A percentile compares a stretch with the other conserved stretches of the same genome.
These are phyloP conservation scores for Saxispiralis lemnorum DNA, from an alignment of 495 filamentous ascomycete species.

Conservation along the genomic window DNA sequence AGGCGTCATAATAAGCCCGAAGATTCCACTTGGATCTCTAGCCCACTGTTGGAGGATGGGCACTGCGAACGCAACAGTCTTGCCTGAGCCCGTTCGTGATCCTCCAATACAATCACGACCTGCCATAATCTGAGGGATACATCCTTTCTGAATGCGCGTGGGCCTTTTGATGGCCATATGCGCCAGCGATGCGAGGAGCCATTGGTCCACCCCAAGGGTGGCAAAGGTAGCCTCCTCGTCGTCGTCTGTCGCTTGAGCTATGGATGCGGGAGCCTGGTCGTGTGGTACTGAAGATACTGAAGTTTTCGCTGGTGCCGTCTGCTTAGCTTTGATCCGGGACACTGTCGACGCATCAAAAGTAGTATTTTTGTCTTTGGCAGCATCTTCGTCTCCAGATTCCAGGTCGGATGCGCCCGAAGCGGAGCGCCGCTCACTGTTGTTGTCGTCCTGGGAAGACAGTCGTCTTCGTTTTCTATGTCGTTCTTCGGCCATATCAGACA, in stretches of 20 bases:
- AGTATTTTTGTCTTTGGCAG: neutral
- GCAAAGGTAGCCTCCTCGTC: conserved; percentile 49
- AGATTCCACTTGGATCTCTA: conserved; percentile 79
- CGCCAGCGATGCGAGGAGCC: conserved; percentile 70
- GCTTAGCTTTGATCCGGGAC: conserved; percentile 5
- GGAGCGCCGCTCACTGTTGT: neutral
- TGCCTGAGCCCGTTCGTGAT: conserved; percentile 89
- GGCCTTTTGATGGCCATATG: conserved; percentile 79
- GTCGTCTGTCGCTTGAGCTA: conserved; percentile 2
- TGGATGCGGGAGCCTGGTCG: neutral
- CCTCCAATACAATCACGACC: conserved; percentile 89
- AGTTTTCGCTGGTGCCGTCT: neutral
- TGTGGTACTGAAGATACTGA: neutral
- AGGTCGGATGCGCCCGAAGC: neutral
- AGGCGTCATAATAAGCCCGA: conserved; percentile 73
- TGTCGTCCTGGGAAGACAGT: neutral
- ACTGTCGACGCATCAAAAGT: neutral
- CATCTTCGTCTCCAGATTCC: neutral
- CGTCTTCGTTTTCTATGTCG: no score
- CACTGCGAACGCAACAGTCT: conserved; percentile 90
- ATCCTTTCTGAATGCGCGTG: conserved; percentile 79
- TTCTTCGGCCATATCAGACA: no score
- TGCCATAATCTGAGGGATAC: conserved; percentile 77
- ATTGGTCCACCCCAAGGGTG: conserved; percentile 57
- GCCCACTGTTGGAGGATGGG: conserved; percentile 90